Conservation (phyloP, 257 asterid genomes). For the Gynochthodes officinalis region DNA sequence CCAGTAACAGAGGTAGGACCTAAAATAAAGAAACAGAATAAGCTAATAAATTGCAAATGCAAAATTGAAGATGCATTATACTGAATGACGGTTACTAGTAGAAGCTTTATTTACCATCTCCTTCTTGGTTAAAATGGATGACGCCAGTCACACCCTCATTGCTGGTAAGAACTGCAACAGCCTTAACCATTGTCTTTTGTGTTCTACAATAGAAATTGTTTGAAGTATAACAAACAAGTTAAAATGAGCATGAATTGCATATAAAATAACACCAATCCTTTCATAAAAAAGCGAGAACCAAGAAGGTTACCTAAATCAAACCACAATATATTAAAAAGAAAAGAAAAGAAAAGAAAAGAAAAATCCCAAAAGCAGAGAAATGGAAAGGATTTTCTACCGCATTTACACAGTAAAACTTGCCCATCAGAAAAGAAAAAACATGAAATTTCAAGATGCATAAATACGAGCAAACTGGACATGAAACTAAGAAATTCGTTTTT, state of each 20-base stretch:
- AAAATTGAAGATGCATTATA: neutral
- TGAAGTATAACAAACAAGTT: neutral
- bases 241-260: neutral
- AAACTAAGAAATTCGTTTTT: neutral
- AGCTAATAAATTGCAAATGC: neutral
- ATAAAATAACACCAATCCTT: neutral
- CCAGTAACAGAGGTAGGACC: conserved; percentile 84
- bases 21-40: conserved; percentile 16
- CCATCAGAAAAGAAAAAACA: neutral
- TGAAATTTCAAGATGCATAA: neutral
- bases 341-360: neutral
- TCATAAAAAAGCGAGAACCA: neutral
- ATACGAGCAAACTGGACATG: neutral
- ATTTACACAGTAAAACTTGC: neutral
- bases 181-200: conserved; percentile 84
- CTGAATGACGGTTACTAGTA: neutral
- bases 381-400: neutral
- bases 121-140: conserved; percentile 68
- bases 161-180: conserved; percentile 82
- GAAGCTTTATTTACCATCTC: conserved; percentile 55
- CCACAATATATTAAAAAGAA: neutral
- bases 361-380: neutral
- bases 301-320: neutral
- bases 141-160: conserved; percentile 80
- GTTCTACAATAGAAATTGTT: conserved; percentile 38